phyloP scores from a whole-genome alignment of 805 yeast genomes.

The Citeromyces matritensis region DNA sequence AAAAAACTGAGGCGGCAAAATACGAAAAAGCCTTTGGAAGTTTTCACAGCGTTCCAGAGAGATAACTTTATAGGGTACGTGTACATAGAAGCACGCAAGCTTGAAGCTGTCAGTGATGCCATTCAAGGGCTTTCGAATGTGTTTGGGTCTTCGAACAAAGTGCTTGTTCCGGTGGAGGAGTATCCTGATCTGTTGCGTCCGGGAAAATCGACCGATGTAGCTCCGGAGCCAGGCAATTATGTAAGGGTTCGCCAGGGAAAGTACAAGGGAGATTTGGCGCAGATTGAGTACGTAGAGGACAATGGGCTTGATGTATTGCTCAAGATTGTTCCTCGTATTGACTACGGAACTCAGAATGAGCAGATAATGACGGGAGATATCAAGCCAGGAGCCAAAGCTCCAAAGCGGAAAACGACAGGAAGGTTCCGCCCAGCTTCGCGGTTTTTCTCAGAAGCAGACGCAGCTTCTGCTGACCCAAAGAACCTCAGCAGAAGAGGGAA shows the following conservation, averaged over 20 bases:
- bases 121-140: constrained; percentile 83
- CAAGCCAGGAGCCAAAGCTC: not conserved
- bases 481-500: constrained; percentile 51
- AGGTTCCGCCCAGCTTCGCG: constrained; percentile 75
- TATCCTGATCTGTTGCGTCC: constrained; percentile 88
- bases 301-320: constrained; percentile 93
- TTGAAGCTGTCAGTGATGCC: constrained; percentile 83
- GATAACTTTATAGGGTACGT: constrained; percentile 86
- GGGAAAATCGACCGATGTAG: constrained; percentile 74
- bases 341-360: constrained; percentile 55
- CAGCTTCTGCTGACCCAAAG: constrained; percentile 68
- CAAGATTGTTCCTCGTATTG: constrained; percentile 84
- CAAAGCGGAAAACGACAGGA: constrained; percentile 4
- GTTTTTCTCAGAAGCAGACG: constrained; percentile 79
- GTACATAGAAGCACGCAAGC: constrained; percentile 86
- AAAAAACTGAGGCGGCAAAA: constrained; percentile 69
- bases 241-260: constrained; percentile 85
- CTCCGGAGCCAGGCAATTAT: constrained; percentile 82
- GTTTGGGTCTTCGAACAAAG: constrained; percentile 44
- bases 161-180: constrained; percentile 89
- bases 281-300: constrained; percentile 85
- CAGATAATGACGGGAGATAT: constrained; percentile 7
- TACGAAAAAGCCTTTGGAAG: constrained; percentile 67
- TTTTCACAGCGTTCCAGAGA: constrained; percentile 84
- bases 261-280: constrained; percentile 85